Evolutionary conservation across 805 yeast species (phyloP).

Genomic region (Ascoidea rubescens): DNA sequence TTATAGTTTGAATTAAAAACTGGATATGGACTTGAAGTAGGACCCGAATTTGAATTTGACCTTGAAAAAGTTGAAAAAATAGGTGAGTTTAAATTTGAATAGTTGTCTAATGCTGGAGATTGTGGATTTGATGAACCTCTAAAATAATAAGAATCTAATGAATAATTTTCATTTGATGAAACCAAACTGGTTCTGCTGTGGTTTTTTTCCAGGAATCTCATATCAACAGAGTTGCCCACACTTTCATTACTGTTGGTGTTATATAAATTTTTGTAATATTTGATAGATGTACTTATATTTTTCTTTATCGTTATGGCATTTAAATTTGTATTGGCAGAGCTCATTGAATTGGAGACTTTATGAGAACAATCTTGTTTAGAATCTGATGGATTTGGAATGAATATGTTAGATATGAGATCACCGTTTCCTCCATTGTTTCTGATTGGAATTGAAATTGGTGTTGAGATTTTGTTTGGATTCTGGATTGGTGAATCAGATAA

Average conservation of each 20-base stretch:
- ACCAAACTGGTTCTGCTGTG: background rate
- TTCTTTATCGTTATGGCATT: too few species aligned
- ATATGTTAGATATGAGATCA: too few species aligned
- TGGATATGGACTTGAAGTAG: background rate
- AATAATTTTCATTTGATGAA: background rate
- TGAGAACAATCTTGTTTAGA: background rate
- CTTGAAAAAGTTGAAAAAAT: too few species aligned
- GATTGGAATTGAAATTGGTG: background rate
- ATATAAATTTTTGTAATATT: too few species aligned
- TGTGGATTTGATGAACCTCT: background rate
- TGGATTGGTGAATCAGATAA: background rate
- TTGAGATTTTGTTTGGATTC: background rate
- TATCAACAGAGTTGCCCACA: background rate
- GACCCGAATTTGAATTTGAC: too few species aligned
- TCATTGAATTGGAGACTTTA: background rate
- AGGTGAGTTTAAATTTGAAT: too few species aligned
- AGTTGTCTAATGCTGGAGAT: background rate
- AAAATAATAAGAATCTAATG: background rate
- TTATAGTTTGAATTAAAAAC: background rate
- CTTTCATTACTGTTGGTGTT: background rate
- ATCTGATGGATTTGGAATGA: too few species aligned
- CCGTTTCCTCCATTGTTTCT: too few species aligned
- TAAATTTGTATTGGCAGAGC: background rate
- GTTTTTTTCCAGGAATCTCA: background rate
- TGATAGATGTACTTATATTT: background rate